Evolutionary conservation across 768 basidiomycete species (phyloP).

Genomic region (Favolaschia claudopus): DNA sequence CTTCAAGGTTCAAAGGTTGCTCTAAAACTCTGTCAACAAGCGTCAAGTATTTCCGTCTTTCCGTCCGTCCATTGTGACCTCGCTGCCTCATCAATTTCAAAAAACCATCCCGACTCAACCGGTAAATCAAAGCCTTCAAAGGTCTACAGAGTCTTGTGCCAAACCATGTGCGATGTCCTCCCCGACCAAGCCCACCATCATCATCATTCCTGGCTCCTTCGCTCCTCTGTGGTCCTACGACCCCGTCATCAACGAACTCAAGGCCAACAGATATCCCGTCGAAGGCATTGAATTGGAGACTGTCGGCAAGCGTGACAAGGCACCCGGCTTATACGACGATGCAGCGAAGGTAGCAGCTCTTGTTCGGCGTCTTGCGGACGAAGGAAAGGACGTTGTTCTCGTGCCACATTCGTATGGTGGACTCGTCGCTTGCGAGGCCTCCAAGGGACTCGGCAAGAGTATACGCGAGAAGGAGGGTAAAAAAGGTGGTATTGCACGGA

Average conservation of each 20-base stretch:
- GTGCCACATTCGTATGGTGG: constrained; percentile 3
- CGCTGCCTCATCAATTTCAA: no score
- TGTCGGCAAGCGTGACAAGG: not conserved
- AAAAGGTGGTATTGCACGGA: not conserved
- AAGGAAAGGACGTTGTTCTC: constrained; percentile 9
- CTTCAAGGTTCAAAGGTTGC: no score
- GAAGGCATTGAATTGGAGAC: not conserved
- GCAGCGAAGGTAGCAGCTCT: not conserved
- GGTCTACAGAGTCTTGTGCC: no score
- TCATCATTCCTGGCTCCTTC: constrained; percentile 1
- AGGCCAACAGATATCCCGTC: not conserved
- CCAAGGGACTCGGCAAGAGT: not conserved
- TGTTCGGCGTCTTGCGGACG: not conserved
- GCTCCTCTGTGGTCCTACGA: not conserved
- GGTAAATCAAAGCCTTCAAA: no score
- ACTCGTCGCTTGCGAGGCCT: not conserved
- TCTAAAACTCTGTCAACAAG: no score
- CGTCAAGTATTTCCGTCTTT: no score
- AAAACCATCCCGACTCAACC: no score
- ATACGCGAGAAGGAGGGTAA: not conserved
- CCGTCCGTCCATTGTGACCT: no score
- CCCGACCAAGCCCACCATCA: not conserved
- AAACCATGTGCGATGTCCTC: no score
- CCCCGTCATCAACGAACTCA: not conserved
- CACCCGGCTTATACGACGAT: constrained; percentile 7